phyloP scores from a whole-genome alignment of 2,329 filamentous ascomycete species.

The Mycosphaerelloides madeirae region DNA sequence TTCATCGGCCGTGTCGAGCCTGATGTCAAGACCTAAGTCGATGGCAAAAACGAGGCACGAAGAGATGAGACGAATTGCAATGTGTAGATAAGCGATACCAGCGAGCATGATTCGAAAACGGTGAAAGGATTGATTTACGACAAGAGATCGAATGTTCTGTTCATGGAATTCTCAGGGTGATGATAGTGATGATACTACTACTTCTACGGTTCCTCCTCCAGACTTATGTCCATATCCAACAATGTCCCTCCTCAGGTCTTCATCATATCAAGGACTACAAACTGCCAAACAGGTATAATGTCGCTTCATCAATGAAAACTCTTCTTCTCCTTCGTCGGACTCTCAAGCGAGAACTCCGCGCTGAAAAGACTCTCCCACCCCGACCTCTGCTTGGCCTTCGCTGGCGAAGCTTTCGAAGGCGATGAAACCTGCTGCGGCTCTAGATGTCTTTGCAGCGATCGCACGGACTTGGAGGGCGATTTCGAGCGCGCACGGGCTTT shows the following conservation, averaged over 20 bases:
- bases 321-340: too few species aligned
- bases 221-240: too few species aligned
- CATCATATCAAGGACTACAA: too few species aligned
- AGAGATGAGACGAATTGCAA: not conserved
- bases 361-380: constrained; percentile 31
- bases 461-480: constrained; percentile 30
- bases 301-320: too few species aligned
- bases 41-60: not conserved
- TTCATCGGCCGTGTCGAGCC: constrained; percentile 88
- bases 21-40: constrained; percentile 82
- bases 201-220: too few species aligned
- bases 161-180: too few species aligned
- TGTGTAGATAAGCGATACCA: constrained; percentile 6
- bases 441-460: constrained; percentile 29
- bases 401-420: constrained; percentile 12
- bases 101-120: not conserved
- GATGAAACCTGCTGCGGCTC: constrained; percentile 7
- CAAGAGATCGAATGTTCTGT: too few species aligned
- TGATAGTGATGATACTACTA: too few species aligned
- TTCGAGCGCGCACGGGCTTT: constrained; percentile 20
- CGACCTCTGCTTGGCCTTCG: constrained; percentile 15
- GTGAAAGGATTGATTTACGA: not conserved
- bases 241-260: too few species aligned
- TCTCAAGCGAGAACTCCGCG: constrained; percentile 30
- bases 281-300: too few species aligned